Conservation (phyloP, 331 rosid genomes). For the Rhamnella rubrinervis region DNA sequence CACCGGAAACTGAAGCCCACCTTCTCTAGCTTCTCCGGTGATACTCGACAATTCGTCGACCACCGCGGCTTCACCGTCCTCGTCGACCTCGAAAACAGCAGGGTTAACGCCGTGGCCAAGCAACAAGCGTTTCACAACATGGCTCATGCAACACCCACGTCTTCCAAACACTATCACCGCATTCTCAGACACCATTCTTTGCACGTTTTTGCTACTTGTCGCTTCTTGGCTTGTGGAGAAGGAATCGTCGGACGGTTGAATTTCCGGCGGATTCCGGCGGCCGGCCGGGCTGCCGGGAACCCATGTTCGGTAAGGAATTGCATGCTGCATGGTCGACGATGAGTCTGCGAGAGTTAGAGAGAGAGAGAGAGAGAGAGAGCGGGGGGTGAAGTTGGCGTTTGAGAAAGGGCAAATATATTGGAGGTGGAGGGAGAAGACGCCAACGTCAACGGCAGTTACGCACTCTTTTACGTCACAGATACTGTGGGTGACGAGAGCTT, state of each 20-base stretch:
- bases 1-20: slow-evolving; percentile 60
- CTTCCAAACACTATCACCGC: slow-evolving; percentile 70
- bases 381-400: not conserved
- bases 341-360: slow-evolving; percentile 9
- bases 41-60: slow-evolving; percentile 29
- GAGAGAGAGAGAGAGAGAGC: slow-evolving; percentile 7
- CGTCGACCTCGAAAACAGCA: slow-evolving; percentile 61
- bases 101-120: slow-evolving; percentile 89
- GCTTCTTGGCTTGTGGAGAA: not conserved
- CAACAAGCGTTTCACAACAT: slow-evolving; percentile 65
- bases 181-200: slow-evolving; percentile 53
- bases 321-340: slow-evolving; percentile 55
- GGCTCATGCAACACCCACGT: slow-evolving; percentile 89
- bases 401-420: slow-evolving; percentile 1
- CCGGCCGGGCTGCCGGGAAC: slow-evolving; percentile 16
- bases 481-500: slow-evolving; percentile 45
- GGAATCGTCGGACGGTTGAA: not conserved
- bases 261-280: slow-evolving; percentile 19
- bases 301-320: slow-evolving; percentile 63
- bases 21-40: not conserved
- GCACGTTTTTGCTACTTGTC: slow-evolving; percentile 15
- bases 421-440: slow-evolving; percentile 12
- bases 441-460: slow-evolving; percentile 71
- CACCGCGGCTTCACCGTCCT: slow-evolving; percentile 44
- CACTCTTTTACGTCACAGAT: slow-evolving; percentile 46